Evolutionary conservation across 306 rosid species (phyloP), one percentile per base, ranked within the genome.

Genomic region (Lablab purpureus): DNA sequence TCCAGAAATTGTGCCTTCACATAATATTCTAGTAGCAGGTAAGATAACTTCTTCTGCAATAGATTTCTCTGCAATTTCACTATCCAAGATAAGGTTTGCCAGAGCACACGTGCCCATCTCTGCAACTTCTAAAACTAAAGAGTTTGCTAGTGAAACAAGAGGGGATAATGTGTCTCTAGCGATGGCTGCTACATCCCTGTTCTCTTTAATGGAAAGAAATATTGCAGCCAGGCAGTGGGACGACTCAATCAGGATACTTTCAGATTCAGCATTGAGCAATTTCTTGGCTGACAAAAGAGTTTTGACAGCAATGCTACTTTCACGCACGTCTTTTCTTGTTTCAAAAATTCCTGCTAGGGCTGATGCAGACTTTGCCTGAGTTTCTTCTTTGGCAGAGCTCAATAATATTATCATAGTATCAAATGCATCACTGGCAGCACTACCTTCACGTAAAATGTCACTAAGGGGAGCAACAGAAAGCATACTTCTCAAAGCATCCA

Each of bases 401-500:
- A 95, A 81, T 71, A 95, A 81, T 78, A 77, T 87, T 54, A 95
- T 90, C 90, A 92, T 89, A 54, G 98, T 95, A 89, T 95, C 95
- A 73, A 92, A 75, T 51, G 99, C 97, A 86, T 95, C 99, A 51
- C 90, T 87, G 14, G 99, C 71, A 84, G 99, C 98, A 87, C 97
- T 92, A 70, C 98, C 97, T 87, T 91, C 99, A 51, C 92, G 97
- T 59, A 90, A 78, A 88, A 92, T 89, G 83, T 92, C 99, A 70
- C 82, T 81, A 76, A 94, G 94, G 49, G 99, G 92, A 52, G 88
- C 97, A 82, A 91, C 92, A 27, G 97, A 92, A 81, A 94, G 97
- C 97, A 94, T 92, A 81, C 92, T 91, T 86, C 80, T 89, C 71
- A 94, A 85, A 87, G 99, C 97, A 90, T 94, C 97, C 89, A 94